Base-by-base conservation (phyloP, 1,284 basidiomycete genomes). In the Erythrobasidium hasegawianum region DNA sequence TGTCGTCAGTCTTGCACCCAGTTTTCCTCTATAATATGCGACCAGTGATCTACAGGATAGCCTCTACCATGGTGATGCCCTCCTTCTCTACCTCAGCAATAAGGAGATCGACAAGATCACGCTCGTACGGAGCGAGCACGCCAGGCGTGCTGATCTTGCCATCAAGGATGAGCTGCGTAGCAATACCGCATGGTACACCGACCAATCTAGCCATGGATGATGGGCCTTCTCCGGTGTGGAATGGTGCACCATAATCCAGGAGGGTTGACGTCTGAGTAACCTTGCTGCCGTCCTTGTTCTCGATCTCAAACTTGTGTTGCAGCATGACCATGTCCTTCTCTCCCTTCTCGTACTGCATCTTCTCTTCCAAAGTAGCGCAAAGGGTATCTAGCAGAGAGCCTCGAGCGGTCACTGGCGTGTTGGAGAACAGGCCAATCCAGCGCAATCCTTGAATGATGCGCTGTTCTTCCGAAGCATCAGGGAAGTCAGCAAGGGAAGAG, bases 241-340 rank as follows among this genome's bases (percentile, higher is more conserved):
- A 87, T 41, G 82, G 79, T 69, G 84, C 85, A 60, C 95, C 95
- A 76, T 96, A 97, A 69, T 85, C 87, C 79, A 97, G 91, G 41
- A 98, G 83, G 24, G 94, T 94, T 52, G 91, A 90, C 8, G 94
- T 97, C 75, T 92, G 80, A 33, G 86, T 93, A 16, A 87, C 88
- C 77, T 83, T 81, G 56, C 80, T 83, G 59, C 93, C 92, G 75
- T 95, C 89, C 41, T 83, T 81, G 84, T 88, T 89, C 76, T 91
- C 85, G 53, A 96, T 86, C 73, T 89, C 80, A 76, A 97, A 96
- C 80, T 94, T 95, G 84, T 98, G 95, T 80, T 97, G 94, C 59
- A 98, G 85, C 85, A 97, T 90, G 72, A 98, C 90, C 72, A 97
- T 85, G 79, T 98, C 95, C 20, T 92, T 87, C 80, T 97, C 94